Evolutionary conservation across 2,329 filamentous ascomycete species (phyloP).

Genomic region (Phialophora chinensis): DNA sequence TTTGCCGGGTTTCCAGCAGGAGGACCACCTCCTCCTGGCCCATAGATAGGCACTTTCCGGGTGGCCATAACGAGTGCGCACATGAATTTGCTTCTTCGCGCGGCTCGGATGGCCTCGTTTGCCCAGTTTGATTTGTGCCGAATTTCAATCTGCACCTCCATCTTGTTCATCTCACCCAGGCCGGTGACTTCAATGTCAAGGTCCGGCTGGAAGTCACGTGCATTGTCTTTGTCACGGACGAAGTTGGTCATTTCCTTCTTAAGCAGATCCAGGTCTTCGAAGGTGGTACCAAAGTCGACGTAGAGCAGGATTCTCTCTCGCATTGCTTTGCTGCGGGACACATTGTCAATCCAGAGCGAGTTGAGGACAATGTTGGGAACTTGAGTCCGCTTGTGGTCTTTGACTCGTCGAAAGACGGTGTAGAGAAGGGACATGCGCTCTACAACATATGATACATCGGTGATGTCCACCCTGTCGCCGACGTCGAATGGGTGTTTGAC

Average conservation of each 20-base stretch:
- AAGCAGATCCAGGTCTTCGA: conserved; percentile 86
- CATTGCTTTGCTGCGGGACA: conserved; percentile 90
- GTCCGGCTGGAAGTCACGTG: conserved; percentile 87
- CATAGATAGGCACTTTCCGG: conserved; percentile 84
- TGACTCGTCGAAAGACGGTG: conserved; percentile 85
- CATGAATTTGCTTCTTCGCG: conserved; percentile 93
- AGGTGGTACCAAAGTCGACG: conserved; percentile 82
- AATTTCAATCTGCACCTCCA: conserved; percentile 81
- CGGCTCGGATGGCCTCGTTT: conserved; percentile 80
- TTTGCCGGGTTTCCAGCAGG: conserved; percentile 69
- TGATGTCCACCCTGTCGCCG: conserved; percentile 88
- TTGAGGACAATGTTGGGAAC: conserved; percentile 93
- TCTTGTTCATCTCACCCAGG: conserved; percentile 84
- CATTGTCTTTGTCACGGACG: conserved; percentile 81
- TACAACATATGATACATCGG: conserved; percentile 72
- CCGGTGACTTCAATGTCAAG: conserved; percentile 77
- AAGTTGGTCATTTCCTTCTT: conserved; percentile 85
- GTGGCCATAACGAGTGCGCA: conserved; percentile 86
- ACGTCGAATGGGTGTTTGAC: conserved; percentile 98
- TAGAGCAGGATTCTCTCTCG: conserved; percentile 80
- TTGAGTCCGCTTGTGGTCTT: conserved; percentile 78
- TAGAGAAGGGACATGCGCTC: conserved; percentile 94
- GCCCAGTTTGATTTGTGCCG: conserved; percentile 93
- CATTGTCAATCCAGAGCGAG: conserved; percentile 92
- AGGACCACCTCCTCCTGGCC: conserved; percentile 73